Base-by-base conservation (phyloP, 306 rosid genomes). In the Rosa persica region DNA sequence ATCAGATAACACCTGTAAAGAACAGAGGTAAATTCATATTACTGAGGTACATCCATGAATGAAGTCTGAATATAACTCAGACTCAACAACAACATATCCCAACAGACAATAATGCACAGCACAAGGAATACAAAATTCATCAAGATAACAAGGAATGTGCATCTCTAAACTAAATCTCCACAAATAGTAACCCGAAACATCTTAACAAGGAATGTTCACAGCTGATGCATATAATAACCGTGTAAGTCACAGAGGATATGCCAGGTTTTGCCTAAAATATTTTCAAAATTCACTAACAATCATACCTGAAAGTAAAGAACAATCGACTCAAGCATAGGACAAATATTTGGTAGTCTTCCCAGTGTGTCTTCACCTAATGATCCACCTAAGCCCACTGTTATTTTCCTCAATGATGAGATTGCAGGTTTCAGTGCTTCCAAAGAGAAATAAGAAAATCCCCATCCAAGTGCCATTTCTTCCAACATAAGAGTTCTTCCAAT, bases 401-500 rank as follows among this genome's bases (percentile, higher is more conserved):
- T 76, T 74, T 83, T 82, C 87, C 71, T 89, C 79, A 93, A 81
- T 61, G 88, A 81, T 80, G 79, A 65, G 70, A 90, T 47, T 49
- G 94, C 87, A 78, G 93, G 88, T 83, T 84, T 85, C 81, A 93
- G 79, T 85, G 86, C 89, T 76, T 85, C 89, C 51, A 90, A 66
- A 57, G 94, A 93, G 58, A 82, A 22, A 85, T 71, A 82, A 77
- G 92, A 88, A 85, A 93, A 84, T 70, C 94, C 96, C 98, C 98
- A 93, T 49, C 98, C 98, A 79, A 93, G 54, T 61, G 84, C 82
- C 74, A 90, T 76, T 83, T 89, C 96, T 81, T 90, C 94, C 85
- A 93, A 83, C 66, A 72, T 81, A 83, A 86, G 69, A 73, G 77
- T 82, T 74, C 83, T 85, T 54, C 93, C 88, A 71, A 89, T 81